Base-by-base conservation (phyloP, 179 eudicot species). In the Beta macrorhiza region DNA sequence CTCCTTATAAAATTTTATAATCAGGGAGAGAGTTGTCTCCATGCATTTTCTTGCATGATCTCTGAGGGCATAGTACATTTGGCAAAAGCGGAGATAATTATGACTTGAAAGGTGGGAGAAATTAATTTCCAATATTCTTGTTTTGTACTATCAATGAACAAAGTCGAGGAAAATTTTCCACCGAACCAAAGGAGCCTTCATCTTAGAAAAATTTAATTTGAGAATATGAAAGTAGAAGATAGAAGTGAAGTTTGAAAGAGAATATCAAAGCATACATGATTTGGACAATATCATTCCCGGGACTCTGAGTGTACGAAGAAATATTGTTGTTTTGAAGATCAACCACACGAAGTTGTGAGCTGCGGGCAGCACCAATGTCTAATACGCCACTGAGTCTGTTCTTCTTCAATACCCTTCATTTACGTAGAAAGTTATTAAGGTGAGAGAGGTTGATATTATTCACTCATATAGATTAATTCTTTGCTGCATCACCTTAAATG, bases 311-410 rank as follows among this genome's bases (percentile, higher is more conserved):
- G 83, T 86, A 84, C 20, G 67, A 79, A 59, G 76, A 29, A 32
- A 95, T 89, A 59, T n/a, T 19, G 85, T 95, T 95, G 88, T 81
- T 72, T 78, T 84, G 90, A 78, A 95, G 57, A 87, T 95, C 90
- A 65, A 95, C 85, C 57, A 82, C 84, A 57, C 86, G 80, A 77
- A 95, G 92, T 78, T 90, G 85, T 78, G 79, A 84, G 86, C 97
- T 86, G 79, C 71, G 87, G 75, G 32, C 72, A n/a, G 76, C 16
- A 71, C 94, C 93, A 69, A 95, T 74, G 74, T 82, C 83, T 81
- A 95, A 82, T 56, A 86, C 81, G 63, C 90, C 92, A 82, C 82
- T 85, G 63, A 95, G 83, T 63, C 9, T 62, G 72, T 95, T 95
- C 82, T 82, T 83, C 83, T 84, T 91, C 80, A 95, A 65, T 9